Evolutionary conservation across 1,139 yeast species (phyloP), one percentile per base, ranked within the genome.

Genomic region (Yamadazyma buinensis): DNA sequence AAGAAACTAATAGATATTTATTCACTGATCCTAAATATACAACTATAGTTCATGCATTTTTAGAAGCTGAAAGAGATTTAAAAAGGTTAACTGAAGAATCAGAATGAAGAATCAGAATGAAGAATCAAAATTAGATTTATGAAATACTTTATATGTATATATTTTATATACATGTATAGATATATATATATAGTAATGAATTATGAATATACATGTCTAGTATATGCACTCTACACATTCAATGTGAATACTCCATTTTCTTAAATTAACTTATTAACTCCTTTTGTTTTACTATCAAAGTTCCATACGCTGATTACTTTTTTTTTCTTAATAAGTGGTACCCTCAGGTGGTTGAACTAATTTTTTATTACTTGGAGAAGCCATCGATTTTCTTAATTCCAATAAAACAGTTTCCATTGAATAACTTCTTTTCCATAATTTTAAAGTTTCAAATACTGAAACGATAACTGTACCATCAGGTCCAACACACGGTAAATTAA

Each of bases 261-360:
- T n/a, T n/a, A n/a, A n/a, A n/a, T n/a, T n/a, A n/a, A n/a, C n/a
- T n/a, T n/a, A n/a, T n/a, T n/a, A n/a, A n/a, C n/a, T n/a, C n/a
- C n/a, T n/a, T n/a, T n/a, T n/a, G n/a, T n/a, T n/a, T n/a, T n/a
- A n/a, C n/a, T n/a, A n/a, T n/a, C n/a, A n/a, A n/a, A n/a, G n/a
- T n/a, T n/a, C n/a, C n/a, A n/a, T n/a, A n/a, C n/a, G n/a, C n/a
- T n/a, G n/a, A n/a, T n/a, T n/a, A n/a, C n/a, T n/a, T n/a, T n/a
- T n/a, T n/a, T n/a, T n/a, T n/a, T n/a, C n/a, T 22, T 35, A 35
- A 53, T 81, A 87, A 17, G 80, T 77, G 25, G 82, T 61, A 12
- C 97, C 97, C 64, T 92, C 99, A 9, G 83, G 66, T 13, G 98
- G 98, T 62, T 92, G 99, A 7, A 82, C 71, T 46, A 92, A 69